Conservation (phyloP, 257 asterid species). For the Jacaranda copaia region DNA sequence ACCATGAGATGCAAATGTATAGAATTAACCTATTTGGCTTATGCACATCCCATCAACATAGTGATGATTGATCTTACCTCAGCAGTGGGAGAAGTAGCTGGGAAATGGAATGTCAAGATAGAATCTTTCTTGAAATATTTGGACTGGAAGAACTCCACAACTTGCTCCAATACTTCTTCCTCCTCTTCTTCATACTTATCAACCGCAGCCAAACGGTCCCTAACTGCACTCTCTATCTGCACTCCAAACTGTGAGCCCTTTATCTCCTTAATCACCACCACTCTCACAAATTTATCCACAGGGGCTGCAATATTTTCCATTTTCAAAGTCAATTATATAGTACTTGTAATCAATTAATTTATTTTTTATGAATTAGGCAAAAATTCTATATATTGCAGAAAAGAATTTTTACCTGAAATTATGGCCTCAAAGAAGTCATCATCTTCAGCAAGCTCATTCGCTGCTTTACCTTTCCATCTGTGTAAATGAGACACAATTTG, state of each 20-base stretch:
- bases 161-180: constrained; percentile 71
- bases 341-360: too few species aligned
- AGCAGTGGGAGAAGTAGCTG: constrained; percentile 51
- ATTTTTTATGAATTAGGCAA: too few species aligned
- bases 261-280: constrained; percentile 95
- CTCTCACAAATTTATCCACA: constrained; percentile 64
- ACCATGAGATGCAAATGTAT: too few species aligned
- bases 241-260: constrained; percentile 93
- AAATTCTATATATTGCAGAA: too few species aligned
- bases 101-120: constrained; percentile 63
- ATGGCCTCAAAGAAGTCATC: constrained; percentile 81
- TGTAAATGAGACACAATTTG: constrained; percentile 61
- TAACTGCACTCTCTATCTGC: constrained; percentile 76
- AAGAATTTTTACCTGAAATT: constrained; percentile 56
- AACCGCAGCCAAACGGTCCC: constrained; percentile 78
- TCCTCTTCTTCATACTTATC: constrained; percentile 89
- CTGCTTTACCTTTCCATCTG: constrained; percentile 75
- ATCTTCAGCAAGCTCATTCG: constrained; percentile 58
- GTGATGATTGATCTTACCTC: constrained; percentile 43
- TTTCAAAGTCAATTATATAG: background rate
- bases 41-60: too few species aligned
- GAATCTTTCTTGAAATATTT: constrained; percentile 71
- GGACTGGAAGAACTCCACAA: constrained; percentile 72
- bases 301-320: constrained; percentile 60
- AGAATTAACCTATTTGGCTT: too few species aligned